phyloP scores from a whole-genome alignment of 2,329 filamentous ascomycete genomes.

The Diaporthe amygdali region DNA sequence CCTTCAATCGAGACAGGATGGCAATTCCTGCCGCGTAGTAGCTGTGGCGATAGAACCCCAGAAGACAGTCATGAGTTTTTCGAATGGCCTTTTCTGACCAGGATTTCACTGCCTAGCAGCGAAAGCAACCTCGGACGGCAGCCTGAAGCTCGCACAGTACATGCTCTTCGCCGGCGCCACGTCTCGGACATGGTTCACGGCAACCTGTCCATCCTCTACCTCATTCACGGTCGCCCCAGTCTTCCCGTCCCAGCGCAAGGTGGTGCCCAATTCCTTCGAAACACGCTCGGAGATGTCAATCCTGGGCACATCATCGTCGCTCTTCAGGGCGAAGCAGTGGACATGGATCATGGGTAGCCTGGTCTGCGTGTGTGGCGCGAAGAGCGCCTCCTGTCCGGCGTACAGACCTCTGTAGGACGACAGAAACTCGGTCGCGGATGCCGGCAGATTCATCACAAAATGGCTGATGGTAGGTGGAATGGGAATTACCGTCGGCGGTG shows the following conservation, averaged over 20 bases:
- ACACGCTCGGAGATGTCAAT: slow-evolving; percentile 71
- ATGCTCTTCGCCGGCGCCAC: slow-evolving; percentile 94
- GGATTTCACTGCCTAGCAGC: slow-evolving; percentile 39
- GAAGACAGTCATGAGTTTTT: neutral
- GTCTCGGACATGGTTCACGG: slow-evolving; percentile 76
- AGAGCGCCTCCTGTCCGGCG: slow-evolving; percentile 69
- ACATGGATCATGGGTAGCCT: slow-evolving; percentile 84
- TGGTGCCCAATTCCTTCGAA: slow-evolving; percentile 62
- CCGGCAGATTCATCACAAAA: slow-evolving; percentile 98
- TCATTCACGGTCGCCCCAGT: neutral
- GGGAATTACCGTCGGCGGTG: slow-evolving; percentile 44
- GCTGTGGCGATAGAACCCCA: neutral
- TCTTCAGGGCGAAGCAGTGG: slow-evolving; percentile 92
- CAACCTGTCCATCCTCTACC: slow-evolving; percentile 54
- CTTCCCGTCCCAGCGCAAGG: slow-evolving; percentile 47
- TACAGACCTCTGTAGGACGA: slow-evolving; percentile 80
- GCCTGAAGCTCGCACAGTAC: slow-evolving; percentile 92
- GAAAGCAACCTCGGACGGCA: slow-evolving; percentile 86
- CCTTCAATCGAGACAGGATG: neutral
- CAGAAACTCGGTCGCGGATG: slow-evolving; percentile 85
- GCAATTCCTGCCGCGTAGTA: neutral
- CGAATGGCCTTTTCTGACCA: slow-evolving; percentile 23
- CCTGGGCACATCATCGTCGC: slow-evolving; percentile 71
- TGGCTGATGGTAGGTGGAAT: slow-evolving; percentile 83
- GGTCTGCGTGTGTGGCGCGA: slow-evolving; percentile 61